phyloP scores from a whole-genome alignment of 768 basidiomycete species.

The Cubamyces lactineus region DNA sequence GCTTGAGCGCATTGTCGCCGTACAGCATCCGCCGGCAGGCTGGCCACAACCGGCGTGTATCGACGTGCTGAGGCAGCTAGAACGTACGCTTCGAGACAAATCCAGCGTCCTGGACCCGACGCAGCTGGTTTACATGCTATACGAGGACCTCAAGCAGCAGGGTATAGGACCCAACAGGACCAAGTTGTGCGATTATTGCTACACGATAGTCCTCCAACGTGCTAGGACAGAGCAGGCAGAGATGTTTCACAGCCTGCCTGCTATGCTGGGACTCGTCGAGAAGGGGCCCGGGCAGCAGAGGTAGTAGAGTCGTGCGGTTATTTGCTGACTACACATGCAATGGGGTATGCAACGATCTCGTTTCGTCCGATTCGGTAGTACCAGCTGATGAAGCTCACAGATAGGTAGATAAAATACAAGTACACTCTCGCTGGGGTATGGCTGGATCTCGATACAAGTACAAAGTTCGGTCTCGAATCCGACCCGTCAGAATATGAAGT shows the following conservation, averaged over 20 bases:
- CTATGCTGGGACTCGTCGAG: neutral
- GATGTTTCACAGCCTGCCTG: slow-evolving; percentile 2
- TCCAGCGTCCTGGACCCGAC: too few relatives aligned
- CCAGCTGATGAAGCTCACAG: neutral
- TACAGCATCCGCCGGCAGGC: too few relatives aligned
- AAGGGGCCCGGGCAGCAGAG: neutral
- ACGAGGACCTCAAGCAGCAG: neutral
- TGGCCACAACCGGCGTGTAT: too few relatives aligned
- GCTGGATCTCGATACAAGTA: neutral
- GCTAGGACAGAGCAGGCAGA: slow-evolving; percentile 1
- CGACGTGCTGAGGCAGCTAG: too few relatives aligned
- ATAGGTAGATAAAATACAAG: neutral
- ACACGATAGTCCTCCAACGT: neutral
- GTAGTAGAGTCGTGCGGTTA: too few relatives aligned
- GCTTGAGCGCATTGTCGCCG: neutral
- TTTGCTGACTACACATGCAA: too few relatives aligned
- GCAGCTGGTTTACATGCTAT: too few relatives aligned
- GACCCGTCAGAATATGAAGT: neutral
- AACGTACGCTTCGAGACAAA: too few relatives aligned
- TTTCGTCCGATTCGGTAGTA: neutral
- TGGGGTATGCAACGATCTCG: neutral
- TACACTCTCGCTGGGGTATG: neutral
- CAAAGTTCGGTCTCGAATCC: neutral
- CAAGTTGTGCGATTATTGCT: slow-evolving; percentile 10
- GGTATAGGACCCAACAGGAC: neutral